These are phyloP conservation scores for Dactylellina parvicollis DNA, from an alignment of 2,329 filamentous ascomycete genomes.

Conservation along the genomic window DNA sequence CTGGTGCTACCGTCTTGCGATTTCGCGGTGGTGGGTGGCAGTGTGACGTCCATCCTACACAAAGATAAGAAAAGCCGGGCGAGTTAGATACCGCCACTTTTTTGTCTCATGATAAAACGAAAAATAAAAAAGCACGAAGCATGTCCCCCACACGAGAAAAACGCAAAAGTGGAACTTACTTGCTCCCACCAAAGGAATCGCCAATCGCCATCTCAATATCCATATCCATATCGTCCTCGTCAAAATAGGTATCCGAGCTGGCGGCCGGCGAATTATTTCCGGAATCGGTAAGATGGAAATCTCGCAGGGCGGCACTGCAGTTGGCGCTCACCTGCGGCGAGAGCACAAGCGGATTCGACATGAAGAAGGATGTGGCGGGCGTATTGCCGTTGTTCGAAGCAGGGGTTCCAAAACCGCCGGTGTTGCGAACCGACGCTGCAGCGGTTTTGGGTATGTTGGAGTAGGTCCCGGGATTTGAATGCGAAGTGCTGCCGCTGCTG, in stretches of 20 bases:
- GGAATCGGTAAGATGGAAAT: conserved; percentile 46
- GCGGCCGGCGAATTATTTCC: conserved; percentile 43
- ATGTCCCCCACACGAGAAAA: neutral
- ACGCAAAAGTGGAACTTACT: conserved; percentile 15
- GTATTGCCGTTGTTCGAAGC: neutral
- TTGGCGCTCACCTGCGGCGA: conserved; percentile 48
- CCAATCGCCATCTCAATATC: conserved; percentile 51
- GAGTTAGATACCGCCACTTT: conserved; percentile 28
- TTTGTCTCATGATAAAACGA: conserved; percentile 27
- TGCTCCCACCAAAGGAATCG: conserved; percentile 33
- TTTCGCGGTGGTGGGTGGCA: conserved; percentile 15
- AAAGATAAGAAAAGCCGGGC: conserved; percentile 1
- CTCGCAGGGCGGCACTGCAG: conserved; percentile 50
- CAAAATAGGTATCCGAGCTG: conserved; percentile 51
- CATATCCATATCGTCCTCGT: conserved; percentile 52
- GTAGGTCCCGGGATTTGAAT: conserved; percentile 17
- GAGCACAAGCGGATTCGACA: conserved; percentile 43
- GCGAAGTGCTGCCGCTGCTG: neutral
- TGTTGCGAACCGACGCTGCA: conserved; percentile 9
- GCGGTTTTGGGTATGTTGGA: conserved; percentile 29
- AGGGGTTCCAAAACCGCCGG: conserved; percentile 6
- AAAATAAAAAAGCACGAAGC: neutral
- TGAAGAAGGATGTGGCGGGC: conserved; percentile 25
- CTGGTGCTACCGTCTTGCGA: neutral
- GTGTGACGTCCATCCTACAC: conserved; percentile 37